phyloP scores from a whole-genome alignment of 306 rosid genomes.

The Gastrolobium bilobum region DNA sequence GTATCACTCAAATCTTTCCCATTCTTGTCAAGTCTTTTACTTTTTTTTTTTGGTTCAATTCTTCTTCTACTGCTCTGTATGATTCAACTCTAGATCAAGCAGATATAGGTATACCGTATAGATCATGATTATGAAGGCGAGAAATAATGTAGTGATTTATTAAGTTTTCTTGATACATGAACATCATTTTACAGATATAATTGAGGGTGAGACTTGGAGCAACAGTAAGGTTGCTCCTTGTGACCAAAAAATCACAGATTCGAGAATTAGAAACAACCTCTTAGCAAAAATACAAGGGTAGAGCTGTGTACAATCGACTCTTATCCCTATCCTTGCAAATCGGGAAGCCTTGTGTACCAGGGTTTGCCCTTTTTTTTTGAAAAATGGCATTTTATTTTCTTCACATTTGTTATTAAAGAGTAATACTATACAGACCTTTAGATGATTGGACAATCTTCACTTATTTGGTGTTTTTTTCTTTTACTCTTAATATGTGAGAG shows the following conservation, averaged over 20 bases:
- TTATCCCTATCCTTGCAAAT: too few species aligned
- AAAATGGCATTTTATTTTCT: constrained; percentile 30
- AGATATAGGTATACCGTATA: background rate
- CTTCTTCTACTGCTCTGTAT: background rate
- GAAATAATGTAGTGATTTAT: constrained; percentile 5
- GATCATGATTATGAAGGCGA: background rate
- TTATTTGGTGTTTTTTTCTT: constrained; percentile 12
- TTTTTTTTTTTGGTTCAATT: background rate
- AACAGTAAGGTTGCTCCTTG: too few species aligned
- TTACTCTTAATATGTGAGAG: constrained; percentile 28
- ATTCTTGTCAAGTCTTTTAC: constrained; percentile 26
- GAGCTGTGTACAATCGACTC: too few species aligned
- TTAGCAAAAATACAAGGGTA: too few species aligned
- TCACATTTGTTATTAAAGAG: constrained; percentile 14
- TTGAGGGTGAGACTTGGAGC: background rate
- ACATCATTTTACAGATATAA: constrained; percentile 38
- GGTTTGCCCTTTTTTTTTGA: constrained; percentile 1
- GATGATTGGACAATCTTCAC: constrained; percentile 11
- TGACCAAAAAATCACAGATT: too few species aligned
- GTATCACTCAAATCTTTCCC: constrained; percentile 55
- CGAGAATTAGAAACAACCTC: too few species aligned
- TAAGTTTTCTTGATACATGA: constrained; percentile 12
- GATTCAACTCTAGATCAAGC: constrained; percentile 24
- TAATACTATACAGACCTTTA: constrained; percentile 3
- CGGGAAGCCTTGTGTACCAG: too few species aligned